A percentile compares a stretch with the other conserved stretches of the same genome.
These are phyloP conservation scores for Botrytis cinerea DNA, from an alignment of 2,329 filamentous ascomycete species.

Conservation along the genomic window DNA sequence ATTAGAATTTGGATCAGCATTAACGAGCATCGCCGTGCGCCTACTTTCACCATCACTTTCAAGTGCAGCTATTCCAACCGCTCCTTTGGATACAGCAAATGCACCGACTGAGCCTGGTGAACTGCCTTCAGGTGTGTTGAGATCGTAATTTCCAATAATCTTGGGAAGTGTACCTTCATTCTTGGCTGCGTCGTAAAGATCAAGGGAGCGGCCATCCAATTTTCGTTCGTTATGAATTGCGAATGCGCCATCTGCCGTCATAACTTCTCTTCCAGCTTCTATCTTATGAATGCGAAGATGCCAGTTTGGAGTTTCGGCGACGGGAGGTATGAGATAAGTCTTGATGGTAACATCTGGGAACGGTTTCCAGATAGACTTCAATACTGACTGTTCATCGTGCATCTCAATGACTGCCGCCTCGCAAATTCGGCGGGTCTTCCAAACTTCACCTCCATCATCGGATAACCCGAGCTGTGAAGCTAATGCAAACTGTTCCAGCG, in stretches of 20 bases:
- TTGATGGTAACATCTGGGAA: slow-evolving; percentile 67
- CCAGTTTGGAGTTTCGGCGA: slow-evolving; percentile 63
- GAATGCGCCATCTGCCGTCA: slow-evolving; percentile 75
- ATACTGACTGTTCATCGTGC: slow-evolving; percentile 55
- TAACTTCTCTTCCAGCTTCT: slow-evolving; percentile 59
- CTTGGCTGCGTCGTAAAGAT: slow-evolving; percentile 49
- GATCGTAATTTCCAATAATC: slow-evolving; percentile 63
- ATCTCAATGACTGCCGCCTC: slow-evolving; percentile 63
- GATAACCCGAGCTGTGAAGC: slow-evolving; percentile 76
- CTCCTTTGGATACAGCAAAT: slow-evolving; percentile 58
- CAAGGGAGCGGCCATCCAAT: slow-evolving; percentile 52
- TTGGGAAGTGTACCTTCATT: slow-evolving; percentile 55
- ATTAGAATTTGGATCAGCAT: slow-evolving; percentile 79
- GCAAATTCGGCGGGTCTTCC: slow-evolving; percentile 74
- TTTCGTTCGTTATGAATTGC: slow-evolving; percentile 62
- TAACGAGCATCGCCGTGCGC: slow-evolving; percentile 61
- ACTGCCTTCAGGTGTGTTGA: slow-evolving; percentile 55
- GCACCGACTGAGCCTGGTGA: slow-evolving; percentile 53
- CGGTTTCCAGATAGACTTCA: slow-evolving; percentile 71
- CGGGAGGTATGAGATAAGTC: slow-evolving; percentile 66
- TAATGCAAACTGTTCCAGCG: slow-evolving; percentile 74
- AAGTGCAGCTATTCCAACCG: slow-evolving; percentile 57
- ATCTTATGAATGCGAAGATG: slow-evolving; percentile 67
- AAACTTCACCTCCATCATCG: slow-evolving; percentile 75
- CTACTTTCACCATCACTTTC: slow-evolving; percentile 39